Base-by-base conservation (phyloP, 2,329 filamentous ascomycete species). In the Talaromyces sp. region DNA sequence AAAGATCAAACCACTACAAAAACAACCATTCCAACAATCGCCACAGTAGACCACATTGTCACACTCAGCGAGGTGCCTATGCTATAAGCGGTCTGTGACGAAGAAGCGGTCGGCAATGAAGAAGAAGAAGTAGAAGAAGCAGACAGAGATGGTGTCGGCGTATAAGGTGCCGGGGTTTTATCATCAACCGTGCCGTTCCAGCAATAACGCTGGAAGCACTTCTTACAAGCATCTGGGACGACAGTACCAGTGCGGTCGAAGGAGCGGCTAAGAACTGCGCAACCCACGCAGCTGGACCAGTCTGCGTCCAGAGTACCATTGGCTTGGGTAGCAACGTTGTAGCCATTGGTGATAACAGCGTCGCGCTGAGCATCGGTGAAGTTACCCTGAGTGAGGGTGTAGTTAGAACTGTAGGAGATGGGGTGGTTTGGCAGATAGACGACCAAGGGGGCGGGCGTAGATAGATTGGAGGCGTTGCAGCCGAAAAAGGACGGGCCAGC, bases 281-380 rank as follows among this genome's bases (percentile, higher is more conserved):
- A 98, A 24, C 87, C 91, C 5, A 96, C 89, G 67, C 93, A 98
- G 1, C 86, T 81, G 0, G 89, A 82, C 93, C 93, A 98, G 64
- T 88, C 75, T 2, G 75, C 68, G 71, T 96, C 89, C 2, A 87
- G 71, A 0, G 91, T 93, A 56, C 82, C 85, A 76, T 97, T 97
- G 58, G 85, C 91, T 79, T 89, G 88, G 0, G 93, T 96, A 3
- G 85, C 93, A n/a, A 88, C 85, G 66, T 95, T 85, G 78, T 89
- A 95, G 21, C 92, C 95, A 77, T 99, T 98, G 65, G 84, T 75
- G 31, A 35, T 35, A 7, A 35, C 32, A 35, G 4, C 32, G 4
- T 35, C 32, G 14, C 32, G 32, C 32, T 35, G 13, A 5, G 1
- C 13, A 17, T 35, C 14, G 14, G 32, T 35, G 32, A 35, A 35